Evolutionary conservation across 306 rosid species (phyloP), one percentile per base, ranked within the genome.

Genomic region (Chamaecrista fasciculata): DNA sequence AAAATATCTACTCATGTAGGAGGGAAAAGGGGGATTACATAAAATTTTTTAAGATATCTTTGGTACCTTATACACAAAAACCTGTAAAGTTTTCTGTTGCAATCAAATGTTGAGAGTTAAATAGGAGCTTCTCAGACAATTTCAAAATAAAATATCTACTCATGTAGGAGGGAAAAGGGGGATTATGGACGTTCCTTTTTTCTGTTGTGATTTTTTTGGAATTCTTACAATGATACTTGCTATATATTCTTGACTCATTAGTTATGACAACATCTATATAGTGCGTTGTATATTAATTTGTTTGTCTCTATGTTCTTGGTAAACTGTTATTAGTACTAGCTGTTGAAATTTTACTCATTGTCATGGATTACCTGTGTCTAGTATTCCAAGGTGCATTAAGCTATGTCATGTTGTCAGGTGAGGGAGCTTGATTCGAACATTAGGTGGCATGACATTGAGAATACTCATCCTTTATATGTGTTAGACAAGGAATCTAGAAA

Each of bases 361-460:
- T 62, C 60, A 48, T 59, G 56, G 75, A 78, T 64, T 67, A 71
- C 37, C 66, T 62, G 24, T 5, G 16, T 50, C 44, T 46, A 72
- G 62, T 66, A 52, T 75, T 66, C 57, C 18, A 62, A 60, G 49
- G 50, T 59, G 21, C 46, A 18, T 16, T 68, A 50, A 70, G 44
- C 28, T 47, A 37, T 66, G 56, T 57, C 34, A 52, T 74, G 33
- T 66, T 83, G 79, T 70, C 91, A 94, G 99, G 92, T 89, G 76
- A 91, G 99, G 59, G 99, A 94, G 85, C 86, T 94, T 71, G 85
- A 91, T 84, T 83, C 87, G 39, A 79, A 85, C 82, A 86, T 94
- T 67, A 91, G 53, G 79, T 94, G 99, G 99, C 86, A 83, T 67
- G 92, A 94, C 72, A 80, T 91, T 63, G 97, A 94, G 78, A 94